Evolutionary conservation across 177 flowering plant genomes (phyloP).

Genomic region (Vitis hybrid): DNA sequence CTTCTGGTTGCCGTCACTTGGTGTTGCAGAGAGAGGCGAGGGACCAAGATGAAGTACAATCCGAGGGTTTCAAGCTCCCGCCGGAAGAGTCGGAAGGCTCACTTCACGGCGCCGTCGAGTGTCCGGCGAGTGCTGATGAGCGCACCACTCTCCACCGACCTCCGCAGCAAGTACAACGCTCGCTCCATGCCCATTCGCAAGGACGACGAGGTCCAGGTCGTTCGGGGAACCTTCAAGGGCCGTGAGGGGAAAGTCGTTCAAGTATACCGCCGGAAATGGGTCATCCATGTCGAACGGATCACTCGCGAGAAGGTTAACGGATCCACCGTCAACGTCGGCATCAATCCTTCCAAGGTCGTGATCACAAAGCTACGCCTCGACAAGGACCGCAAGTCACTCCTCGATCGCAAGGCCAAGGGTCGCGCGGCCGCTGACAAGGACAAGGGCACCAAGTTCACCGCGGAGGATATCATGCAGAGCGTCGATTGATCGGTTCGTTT

Average conservation of each 20-base stretch:
- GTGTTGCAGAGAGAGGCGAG: background rate
- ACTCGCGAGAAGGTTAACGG: slow-evolving; percentile 90
- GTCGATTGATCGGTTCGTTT: slow-evolving; percentile 27
- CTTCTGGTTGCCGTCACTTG: background rate
- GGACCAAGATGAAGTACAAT: slow-evolving; percentile 59
- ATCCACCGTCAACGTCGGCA: slow-evolving; percentile 79
- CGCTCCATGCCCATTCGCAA: slow-evolving; percentile 82
- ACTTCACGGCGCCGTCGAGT: slow-evolving; percentile 85
- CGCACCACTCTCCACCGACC: slow-evolving; percentile 72
- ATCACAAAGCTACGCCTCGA: slow-evolving; percentile 75
- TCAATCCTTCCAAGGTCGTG: slow-evolving; percentile 73
- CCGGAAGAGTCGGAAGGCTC: slow-evolving; percentile 80
- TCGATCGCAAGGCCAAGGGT: slow-evolving; percentile 81
- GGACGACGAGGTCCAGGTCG: slow-evolving; percentile 91
- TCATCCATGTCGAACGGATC: slow-evolving; percentile 79
- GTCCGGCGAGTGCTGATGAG: slow-evolving; percentile 76
- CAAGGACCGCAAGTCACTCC: slow-evolving; percentile 69
- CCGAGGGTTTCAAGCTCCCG: slow-evolving; percentile 68
- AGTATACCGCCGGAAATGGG: slow-evolving; percentile 84
- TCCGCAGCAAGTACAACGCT: slow-evolving; percentile 71
- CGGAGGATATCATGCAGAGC: slow-evolving; percentile 62
- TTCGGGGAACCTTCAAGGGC: slow-evolving; percentile 80
- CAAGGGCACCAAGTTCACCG: slow-evolving; percentile 75
- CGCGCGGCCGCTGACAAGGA: slow-evolving; percentile 76
- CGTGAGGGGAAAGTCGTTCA: slow-evolving; percentile 84